phyloP scores from a whole-genome alignment of 2,329 filamentous ascomycete species.

The Diaporthe nobilis region DNA sequence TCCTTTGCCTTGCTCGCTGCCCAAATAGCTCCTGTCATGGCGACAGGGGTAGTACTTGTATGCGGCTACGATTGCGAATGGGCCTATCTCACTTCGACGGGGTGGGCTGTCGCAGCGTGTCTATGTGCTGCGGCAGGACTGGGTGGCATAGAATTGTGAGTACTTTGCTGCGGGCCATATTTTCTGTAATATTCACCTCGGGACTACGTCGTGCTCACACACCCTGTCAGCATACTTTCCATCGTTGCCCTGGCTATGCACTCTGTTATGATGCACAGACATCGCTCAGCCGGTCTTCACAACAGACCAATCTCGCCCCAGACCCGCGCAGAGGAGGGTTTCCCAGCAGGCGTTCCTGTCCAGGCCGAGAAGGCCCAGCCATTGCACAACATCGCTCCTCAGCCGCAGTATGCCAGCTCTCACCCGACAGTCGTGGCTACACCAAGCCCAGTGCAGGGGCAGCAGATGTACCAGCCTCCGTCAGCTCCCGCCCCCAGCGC shows the following conservation, averaged over 20 bases:
- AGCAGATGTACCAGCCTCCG: slow-evolving; percentile 43
- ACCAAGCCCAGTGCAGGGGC: slow-evolving; percentile 42
- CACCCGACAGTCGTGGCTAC: slow-evolving; percentile 40
- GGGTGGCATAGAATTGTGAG: slow-evolving; percentile 61
- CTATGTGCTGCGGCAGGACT: slow-evolving; percentile 56
- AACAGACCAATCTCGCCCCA: slow-evolving; percentile 48
- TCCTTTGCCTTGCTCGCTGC: slow-evolving; percentile 59
- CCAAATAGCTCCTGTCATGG: slow-evolving; percentile 49
- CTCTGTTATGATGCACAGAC: slow-evolving; percentile 57
- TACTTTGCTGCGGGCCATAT: slow-evolving; percentile 24
- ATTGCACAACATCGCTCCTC: slow-evolving; percentile 10
- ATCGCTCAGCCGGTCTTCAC: slow-evolving; percentile 60
- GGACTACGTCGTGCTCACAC: not conserved
- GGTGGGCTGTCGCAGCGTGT: slow-evolving; percentile 45
- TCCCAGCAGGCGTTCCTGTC: slow-evolving; percentile 42
- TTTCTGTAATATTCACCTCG: not conserved
- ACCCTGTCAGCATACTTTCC: slow-evolving; percentile 56
- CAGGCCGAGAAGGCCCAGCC: slow-evolving; percentile 45
- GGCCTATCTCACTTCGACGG: slow-evolving; percentile 42
- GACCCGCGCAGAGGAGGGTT: slow-evolving; percentile 25
- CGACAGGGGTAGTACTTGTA: slow-evolving; percentile 34
- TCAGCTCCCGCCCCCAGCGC: not conserved
- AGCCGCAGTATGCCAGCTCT: slow-evolving; percentile 43
- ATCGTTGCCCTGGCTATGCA: slow-evolving; percentile 58
- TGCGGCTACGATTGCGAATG: slow-evolving; percentile 47